A percentile compares a stretch with the other conserved stretches of the same genome.
Evolutionary conservation across 2,329 filamentous ascomycete species (phyloP).

Genomic region (Didymella keratinophila): DNA sequence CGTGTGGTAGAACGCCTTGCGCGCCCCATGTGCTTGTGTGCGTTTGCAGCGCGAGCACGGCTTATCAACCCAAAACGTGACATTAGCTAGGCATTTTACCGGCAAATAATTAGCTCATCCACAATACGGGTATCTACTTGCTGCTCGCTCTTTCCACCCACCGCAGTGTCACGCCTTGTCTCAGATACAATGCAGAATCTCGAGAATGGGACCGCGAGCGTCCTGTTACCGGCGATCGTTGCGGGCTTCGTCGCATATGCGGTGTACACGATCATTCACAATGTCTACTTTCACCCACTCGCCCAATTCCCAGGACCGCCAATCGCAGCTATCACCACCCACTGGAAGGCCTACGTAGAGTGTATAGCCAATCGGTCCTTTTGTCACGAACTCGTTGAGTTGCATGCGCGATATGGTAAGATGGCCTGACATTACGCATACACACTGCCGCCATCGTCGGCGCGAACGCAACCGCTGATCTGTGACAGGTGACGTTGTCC

Average conservation of each 20-base stretch:
- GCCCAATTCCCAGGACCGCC: conserved; percentile 53
- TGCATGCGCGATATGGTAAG: conserved; percentile 41
- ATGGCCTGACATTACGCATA: neutral
- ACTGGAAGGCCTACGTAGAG: conserved; percentile 44
- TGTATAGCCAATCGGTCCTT: conserved; percentile 40
- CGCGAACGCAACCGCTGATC: conserved; percentile 18
- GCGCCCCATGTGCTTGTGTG: neutral
- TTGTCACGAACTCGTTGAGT: conserved; percentile 34
- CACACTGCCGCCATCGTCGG: conserved; percentile 18
- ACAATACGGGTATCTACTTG: neutral
- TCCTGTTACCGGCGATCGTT: conserved; percentile 24
- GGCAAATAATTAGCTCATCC: conserved; percentile 1
- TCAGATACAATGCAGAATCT: conserved; percentile 5
- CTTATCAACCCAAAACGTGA: neutral
- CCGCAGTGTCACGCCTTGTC: neutral
- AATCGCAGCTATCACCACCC: conserved; percentile 30
- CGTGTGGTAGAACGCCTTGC: neutral
- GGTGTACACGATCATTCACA: conserved; percentile 38
- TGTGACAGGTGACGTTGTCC: conserved; percentile 35
- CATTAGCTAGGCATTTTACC: conserved; percentile 7
- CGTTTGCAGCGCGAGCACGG: conserved; percentile 1
- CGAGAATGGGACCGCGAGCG: conserved; percentile 8
- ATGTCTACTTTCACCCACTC: conserved; percentile 54
- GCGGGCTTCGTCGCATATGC: conserved; percentile 26
- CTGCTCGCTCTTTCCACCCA: neutral